phyloP scores from a whole-genome alignment of 1,284 basidiomycete species.

The Pseudozyma sp. region DNA sequence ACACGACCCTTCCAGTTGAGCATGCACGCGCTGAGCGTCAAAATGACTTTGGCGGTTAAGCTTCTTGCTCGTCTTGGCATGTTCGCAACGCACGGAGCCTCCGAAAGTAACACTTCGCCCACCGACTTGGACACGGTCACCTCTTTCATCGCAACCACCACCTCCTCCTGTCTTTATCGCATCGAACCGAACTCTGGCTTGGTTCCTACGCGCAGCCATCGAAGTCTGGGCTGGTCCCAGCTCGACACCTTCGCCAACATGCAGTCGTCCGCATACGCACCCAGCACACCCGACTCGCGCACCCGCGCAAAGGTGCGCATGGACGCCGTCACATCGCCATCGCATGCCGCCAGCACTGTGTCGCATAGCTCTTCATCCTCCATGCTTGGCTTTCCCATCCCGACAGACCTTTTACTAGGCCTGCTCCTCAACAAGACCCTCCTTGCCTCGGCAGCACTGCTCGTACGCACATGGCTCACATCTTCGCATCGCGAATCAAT shows the following conservation, averaged over 20 bases:
- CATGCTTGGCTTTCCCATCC: constrained; percentile 53
- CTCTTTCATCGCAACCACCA: no score
- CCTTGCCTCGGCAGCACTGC: constrained; percentile 62
- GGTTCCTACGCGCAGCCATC: no score
- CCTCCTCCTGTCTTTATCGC: no score
- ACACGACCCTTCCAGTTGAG: no score
- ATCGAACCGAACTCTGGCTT: no score
- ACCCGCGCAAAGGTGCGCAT: constrained; percentile 43
- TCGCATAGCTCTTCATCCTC: constrained; percentile 2
- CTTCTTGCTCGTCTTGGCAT: no score
- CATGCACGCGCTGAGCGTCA: no score
- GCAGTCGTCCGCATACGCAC: constrained; percentile 22
- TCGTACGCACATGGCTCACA: constrained; percentile 64
- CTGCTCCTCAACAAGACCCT: constrained; percentile 66
- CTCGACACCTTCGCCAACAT: constrained; percentile 10
- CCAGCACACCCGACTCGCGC: constrained; percentile 31
- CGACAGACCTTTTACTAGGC: constrained; percentile 63
- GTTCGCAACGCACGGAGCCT: no score
- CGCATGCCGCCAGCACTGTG: constrained; percentile 6
- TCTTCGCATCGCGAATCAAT: constrained; percentile 52
- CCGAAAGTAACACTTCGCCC: no score
- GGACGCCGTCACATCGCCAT: constrained; percentile 15
- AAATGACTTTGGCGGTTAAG: no score
- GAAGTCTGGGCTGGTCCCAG: constrained; percentile 10
- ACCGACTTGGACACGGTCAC: no score